A percentile compares a stretch with the other conserved stretches of the same genome.
Evolutionary conservation across 2,329 filamentous ascomycete species (phyloP).

Genomic region (Gnomoniopsis sp.): DNA sequence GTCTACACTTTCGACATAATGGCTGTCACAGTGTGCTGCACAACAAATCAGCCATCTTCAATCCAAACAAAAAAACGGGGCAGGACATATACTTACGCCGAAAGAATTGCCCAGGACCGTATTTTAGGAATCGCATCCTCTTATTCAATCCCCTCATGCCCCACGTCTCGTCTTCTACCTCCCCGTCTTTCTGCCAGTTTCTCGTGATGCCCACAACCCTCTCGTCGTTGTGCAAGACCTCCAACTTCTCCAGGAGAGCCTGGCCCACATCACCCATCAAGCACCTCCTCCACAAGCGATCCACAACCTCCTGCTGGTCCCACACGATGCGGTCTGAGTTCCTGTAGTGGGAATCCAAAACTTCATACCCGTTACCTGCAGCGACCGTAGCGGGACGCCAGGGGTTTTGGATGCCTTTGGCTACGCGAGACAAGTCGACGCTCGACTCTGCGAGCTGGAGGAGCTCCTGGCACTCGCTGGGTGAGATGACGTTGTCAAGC

Average conservation of each 20-base stretch:
- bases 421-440: slow-evolving; percentile 39
- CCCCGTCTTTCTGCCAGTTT: slow-evolving; percentile 13
- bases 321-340: slow-evolving; percentile 76
- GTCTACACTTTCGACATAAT: slow-evolving; percentile 54
- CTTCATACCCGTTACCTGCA: slow-evolving; percentile 58
- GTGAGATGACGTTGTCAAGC: slow-evolving; percentile 60
- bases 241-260: slow-evolving; percentile 38
- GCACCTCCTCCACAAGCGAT: slow-evolving; percentile 61
- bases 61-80: neutral
- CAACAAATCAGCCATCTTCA: neutral
- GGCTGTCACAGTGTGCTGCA: slow-evolving; percentile 64
- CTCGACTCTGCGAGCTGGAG: slow-evolving; percentile 48
- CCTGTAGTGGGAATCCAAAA: slow-evolving; percentile 53
- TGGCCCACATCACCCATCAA: slow-evolving; percentile 38
- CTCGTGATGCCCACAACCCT: slow-evolving; percentile 28
- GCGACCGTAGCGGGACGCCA: slow-evolving; percentile 72
- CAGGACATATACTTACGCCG: slow-evolving; percentile 36
- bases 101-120: slow-evolving; percentile 71
- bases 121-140: slow-evolving; percentile 72
- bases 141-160: slow-evolving; percentile 60
- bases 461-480: slow-evolving; percentile 60
- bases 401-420: slow-evolving; percentile 23
- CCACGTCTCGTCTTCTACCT: slow-evolving; percentile 30
- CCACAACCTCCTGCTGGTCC: slow-evolving; percentile 61
- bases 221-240: slow-evolving; percentile 28